A percentile compares a stretch with the other conserved stretches of the same genome.
Evolutionary conservation across 2,329 filamentous ascomycete genomes (phyloP).

Genomic region (Juglanconis sp.): DNA sequence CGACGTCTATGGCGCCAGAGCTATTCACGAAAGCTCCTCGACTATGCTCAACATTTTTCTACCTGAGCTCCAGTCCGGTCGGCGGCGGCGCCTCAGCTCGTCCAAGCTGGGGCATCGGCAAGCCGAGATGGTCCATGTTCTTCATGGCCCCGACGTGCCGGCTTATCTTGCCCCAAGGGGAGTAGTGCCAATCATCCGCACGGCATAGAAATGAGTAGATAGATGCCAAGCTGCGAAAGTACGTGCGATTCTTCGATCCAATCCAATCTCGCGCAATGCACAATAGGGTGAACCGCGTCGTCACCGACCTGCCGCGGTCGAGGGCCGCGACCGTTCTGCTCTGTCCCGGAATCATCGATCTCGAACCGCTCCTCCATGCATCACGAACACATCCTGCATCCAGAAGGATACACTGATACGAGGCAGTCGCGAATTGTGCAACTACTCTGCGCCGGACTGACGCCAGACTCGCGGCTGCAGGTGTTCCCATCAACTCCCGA

Average conservation of each 20-base stretch:
- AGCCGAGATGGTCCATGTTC: not conserved
- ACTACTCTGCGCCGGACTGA: not conserved
- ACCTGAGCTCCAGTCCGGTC: not conserved
- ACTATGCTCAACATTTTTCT: not conserved
- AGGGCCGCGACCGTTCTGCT: too few relatives aligned
- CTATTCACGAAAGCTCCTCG: not conserved
- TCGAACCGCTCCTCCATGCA: not conserved
- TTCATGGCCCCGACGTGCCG: not conserved
- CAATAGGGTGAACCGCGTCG: not conserved
- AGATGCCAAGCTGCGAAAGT: not conserved
- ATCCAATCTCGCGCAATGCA: not conserved
- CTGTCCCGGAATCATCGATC: not conserved
- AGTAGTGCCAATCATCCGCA: not conserved
- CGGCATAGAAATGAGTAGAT: not conserved
- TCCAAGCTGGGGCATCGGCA: not conserved
- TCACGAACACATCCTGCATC: not conserved
- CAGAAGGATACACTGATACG: not conserved
- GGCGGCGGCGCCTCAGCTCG: not conserved
- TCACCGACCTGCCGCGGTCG: not conserved
- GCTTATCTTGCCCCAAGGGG: not conserved
- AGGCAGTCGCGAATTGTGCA: not conserved
- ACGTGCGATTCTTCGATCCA: not conserved
- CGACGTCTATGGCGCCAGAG: not conserved
- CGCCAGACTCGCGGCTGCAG: not conserved
- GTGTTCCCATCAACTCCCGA: conserved; percentile 1